These are phyloP conservation scores for Danielia reshetovae DNA, from an alignment of 805 yeast genomes.

Conservation along the genomic window DNA sequence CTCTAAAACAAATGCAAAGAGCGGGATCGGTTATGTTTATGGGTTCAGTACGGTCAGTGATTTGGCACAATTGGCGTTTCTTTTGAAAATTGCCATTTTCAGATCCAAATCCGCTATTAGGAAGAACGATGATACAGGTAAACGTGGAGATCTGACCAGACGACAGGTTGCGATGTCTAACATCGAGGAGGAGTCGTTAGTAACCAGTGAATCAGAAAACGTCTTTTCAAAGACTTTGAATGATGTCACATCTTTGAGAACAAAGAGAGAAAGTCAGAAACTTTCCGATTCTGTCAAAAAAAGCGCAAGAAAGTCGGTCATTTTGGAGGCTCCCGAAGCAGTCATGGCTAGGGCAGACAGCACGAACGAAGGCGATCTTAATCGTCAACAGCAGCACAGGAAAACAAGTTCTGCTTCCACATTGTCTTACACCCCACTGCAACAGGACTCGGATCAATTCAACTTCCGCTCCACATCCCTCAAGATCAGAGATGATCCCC, in stretches of 20 bases:
- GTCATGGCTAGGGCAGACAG: conserved; percentile 30
- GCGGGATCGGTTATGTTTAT: conserved; percentile 23
- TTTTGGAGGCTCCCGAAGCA: conserved; percentile 60
- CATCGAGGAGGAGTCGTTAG: conserved; percentile 12
- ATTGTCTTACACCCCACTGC: conserved; percentile 24
- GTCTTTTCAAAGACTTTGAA: conserved; percentile 66
- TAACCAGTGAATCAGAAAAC: conserved; percentile 28
- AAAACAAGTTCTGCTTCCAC: conserved; percentile 25
- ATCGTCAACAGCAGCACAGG: conserved; percentile 9
- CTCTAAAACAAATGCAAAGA: conserved; percentile 41
- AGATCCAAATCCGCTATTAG: conserved; percentile 63
- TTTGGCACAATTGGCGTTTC: conserved; percentile 67
- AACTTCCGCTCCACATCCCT: conserved; percentile 22
- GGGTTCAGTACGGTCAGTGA: conserved; percentile 66
- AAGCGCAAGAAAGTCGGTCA: conserved; percentile 61
- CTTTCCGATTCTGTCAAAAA: conserved; percentile 52
- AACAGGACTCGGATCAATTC: conserved; percentile 25
- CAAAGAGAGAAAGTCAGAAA: conserved; percentile 64
- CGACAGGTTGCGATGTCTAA: conserved; percentile 10
- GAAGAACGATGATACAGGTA: conserved; percentile 8
- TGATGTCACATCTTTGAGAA: conserved; percentile 72
- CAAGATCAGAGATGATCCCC: conserved; percentile 35
- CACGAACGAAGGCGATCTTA: conserved; percentile 12
- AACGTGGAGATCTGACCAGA: neutral
- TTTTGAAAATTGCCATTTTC: conserved; percentile 79